A percentile compares a stretch with the other conserved stretches of the same genome.
Conservation (phyloP, 306 rosid genomes). For the Cucurbita ficifolia region DNA sequence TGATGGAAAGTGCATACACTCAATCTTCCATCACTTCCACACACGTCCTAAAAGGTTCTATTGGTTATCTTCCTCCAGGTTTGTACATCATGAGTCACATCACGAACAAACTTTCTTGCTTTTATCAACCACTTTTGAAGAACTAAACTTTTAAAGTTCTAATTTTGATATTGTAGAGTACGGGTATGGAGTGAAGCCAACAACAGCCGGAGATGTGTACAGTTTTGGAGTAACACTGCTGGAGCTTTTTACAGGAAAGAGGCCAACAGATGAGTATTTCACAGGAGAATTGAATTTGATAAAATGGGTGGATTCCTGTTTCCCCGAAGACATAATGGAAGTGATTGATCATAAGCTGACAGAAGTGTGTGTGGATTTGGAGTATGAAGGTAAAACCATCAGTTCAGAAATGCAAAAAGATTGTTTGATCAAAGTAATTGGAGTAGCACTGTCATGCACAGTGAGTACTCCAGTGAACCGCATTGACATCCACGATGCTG, state of each 20-base stretch:
- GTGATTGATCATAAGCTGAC: constrained; percentile 38
- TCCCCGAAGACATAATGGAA: constrained; percentile 18
- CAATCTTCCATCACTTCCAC: constrained; percentile 36
- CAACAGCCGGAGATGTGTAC: constrained; percentile 54
- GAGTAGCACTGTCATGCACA: constrained; percentile 43
- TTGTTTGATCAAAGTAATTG: constrained; percentile 28
- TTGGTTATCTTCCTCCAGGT: constrained; percentile 87
- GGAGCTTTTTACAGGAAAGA: constrained; percentile 42
- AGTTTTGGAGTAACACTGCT: constrained; percentile 54
- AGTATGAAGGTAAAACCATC: neutral
- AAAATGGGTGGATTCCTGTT: constrained; percentile 40
- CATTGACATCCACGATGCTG: constrained; percentile 31
- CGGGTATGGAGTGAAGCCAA: constrained; percentile 44
- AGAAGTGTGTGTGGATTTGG: neutral
- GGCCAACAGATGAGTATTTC: constrained; percentile 45
- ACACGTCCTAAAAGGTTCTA: constrained; percentile 47
- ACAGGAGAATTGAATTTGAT: constrained; percentile 28
- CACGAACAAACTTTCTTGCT: neutral
- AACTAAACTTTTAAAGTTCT: neutral
- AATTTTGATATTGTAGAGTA: constrained; percentile 29
- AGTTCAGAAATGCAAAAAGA: neutral
- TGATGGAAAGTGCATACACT: constrained; percentile 23
- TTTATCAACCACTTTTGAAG: neutral
- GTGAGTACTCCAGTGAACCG: constrained; percentile 31
- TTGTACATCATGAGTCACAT: neutral